Base-by-base conservation (phyloP, 2,329 filamentous ascomycete species). In the Exophiala calicioides region DNA sequence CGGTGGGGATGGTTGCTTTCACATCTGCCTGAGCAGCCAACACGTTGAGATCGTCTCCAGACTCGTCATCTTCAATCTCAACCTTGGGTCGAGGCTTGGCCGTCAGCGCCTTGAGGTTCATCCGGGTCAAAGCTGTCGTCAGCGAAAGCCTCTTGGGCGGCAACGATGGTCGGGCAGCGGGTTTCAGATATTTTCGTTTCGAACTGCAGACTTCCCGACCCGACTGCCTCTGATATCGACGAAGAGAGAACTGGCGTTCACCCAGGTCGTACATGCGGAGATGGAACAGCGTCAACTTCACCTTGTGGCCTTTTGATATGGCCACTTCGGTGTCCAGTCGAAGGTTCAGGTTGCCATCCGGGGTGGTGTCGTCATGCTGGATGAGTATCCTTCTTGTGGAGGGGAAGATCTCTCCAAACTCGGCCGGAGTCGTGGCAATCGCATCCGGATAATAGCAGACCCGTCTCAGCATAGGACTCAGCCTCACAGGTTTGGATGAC, bases 341-440 rank as follows among this genome's bases (percentile, higher is more conserved):
- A 47, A 98, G 77, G 65, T 97, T 97, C 89, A 96, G 94, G 74
- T 96, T 95, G 26, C 91, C 91, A 65, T 98, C 91, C 3, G 84
- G 70, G 0, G 90, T 93, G 37, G 88, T 82, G 68, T 96, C 89
- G 64, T 97, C 93, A 64, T 97, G 91, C 20, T 86, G 82, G 62
- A 98, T 89, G 26, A 81, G 81, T 41, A 97, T 72, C 45, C 87
- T 81, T 64, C 89, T 82, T 57, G 84, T 79, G 6, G 90, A 94
- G 8, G 93, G 91, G 66, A 96, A 98, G 42, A 95, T 79, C 43
- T 84, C 78, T 19, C 83, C 84, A 65, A 97, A 97, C 57, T 90
- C 85, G 48, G 84, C 77, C 3, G 91, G 86, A 1, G 85, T 90
- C 1, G 90, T 88, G 8, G 90, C 80, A 20, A 88, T 77, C 24